Evolutionary conservation across 2,329 filamentous ascomycete genomes (phyloP).

Genomic region (Epichloe sp.): DNA sequence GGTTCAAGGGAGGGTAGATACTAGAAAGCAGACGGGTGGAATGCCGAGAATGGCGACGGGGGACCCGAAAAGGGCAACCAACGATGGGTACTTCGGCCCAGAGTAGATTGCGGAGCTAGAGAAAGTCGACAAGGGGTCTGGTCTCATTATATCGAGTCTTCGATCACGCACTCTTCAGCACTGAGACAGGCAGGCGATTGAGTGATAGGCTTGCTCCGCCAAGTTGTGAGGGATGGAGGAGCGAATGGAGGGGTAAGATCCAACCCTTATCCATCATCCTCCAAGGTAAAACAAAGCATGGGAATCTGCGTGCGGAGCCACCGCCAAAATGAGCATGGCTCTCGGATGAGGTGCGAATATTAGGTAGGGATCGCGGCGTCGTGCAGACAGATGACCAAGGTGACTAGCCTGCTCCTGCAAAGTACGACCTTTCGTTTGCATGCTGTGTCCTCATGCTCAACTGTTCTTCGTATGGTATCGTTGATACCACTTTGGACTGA

Average conservation of each 20-base stretch:
- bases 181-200: slow-evolving; percentile 1
- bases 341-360: neutral
- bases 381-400: neutral
- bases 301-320: neutral
- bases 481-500: neutral
- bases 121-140: slow-evolving; percentile 1
- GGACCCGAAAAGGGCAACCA: slow-evolving; percentile 1
- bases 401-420: neutral
- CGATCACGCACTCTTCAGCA: slow-evolving; percentile 3
- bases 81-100: neutral
- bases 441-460: neutral
- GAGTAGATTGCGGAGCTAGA: slow-evolving; percentile 1
- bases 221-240: slow-evolving; percentile 1
- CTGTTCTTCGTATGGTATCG: too few relatives aligned
- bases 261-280: neutral
- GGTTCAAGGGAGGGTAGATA: neutral
- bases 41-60: slow-evolving; percentile 1
- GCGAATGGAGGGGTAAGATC: neutral
- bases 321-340: neutral
- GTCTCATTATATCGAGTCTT: slow-evolving; percentile 3
- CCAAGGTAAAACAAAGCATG: neutral
- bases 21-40: neutral
- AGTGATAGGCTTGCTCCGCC: neutral
- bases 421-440: neutral
- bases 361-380: neutral